A percentile compares a stretch with the other conserved stretches of the same genome.
These are phyloP conservation scores for Trifolium fragiferum DNA, from an alignment of 306 rosid species.

Conservation along the genomic window DNA sequence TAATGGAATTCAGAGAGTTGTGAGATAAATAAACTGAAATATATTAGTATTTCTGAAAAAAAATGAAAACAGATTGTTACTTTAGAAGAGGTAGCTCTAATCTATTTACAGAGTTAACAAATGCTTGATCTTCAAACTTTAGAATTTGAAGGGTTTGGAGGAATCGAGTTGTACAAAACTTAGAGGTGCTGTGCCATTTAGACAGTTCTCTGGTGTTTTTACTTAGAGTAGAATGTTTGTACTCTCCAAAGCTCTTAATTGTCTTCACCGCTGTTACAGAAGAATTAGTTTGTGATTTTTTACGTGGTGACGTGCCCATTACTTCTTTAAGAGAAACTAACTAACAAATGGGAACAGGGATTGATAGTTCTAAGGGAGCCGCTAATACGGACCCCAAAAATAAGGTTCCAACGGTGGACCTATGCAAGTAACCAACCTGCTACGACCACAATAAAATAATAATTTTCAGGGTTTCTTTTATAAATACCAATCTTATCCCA, in stretches of 20 bases:
- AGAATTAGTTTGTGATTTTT: conserved; percentile 18
- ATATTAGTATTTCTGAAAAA: not conserved
- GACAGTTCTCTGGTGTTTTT: conserved; percentile 14
- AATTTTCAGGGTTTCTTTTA: too few relatives aligned
- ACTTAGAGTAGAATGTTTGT: conserved; percentile 2
- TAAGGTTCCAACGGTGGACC: too few relatives aligned
- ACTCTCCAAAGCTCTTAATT: not conserved
- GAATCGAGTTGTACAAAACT: conserved; percentile 9
- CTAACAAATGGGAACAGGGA: conserved; percentile 6
- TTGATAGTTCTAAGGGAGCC: not conserved
- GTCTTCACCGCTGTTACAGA: conserved; percentile 2
- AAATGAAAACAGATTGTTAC: not conserved
- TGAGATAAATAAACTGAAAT: not conserved
- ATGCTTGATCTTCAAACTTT: not conserved
- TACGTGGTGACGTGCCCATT: not conserved
- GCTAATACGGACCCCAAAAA: too few relatives aligned
- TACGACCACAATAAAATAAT: too few relatives aligned
- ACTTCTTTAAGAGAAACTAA: conserved; percentile 11
- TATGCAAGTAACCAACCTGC: too few relatives aligned
- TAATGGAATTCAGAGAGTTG: conserved; percentile 18
- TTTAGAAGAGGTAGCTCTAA: not conserved
- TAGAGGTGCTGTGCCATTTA: conserved; percentile 20
- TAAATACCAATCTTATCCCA: too few relatives aligned
- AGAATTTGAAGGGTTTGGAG: not conserved
- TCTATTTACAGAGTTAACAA: conserved; percentile 1